Base-by-base conservation (phyloP, 2,329 filamentous ascomycete genomes). In the Colletotrichum gloeosporioides region DNA sequence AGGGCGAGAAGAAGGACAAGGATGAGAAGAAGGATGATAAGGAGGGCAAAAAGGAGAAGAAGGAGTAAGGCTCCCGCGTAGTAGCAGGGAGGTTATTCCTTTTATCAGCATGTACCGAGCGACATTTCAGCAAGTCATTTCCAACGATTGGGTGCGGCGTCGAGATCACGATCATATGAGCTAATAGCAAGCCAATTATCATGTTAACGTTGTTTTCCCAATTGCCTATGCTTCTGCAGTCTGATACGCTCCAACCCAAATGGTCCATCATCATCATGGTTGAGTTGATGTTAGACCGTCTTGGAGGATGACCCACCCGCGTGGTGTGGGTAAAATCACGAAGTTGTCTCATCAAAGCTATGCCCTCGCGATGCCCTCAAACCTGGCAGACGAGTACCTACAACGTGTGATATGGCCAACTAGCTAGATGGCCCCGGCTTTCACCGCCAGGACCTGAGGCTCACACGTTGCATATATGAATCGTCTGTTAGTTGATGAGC, bases 11-110 rank as follows among this genome's bases (percentile, higher is more conserved):
- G 7, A 36, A 72, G 15, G 36, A 80, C 27, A 79, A 80, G 44
- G 44, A 22, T 49, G 74, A 79, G 34, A 22, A 53, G 69, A 77
- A 74, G 59, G 73, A 69, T 9, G 39, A n/a, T 0, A 44, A 44
- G 39, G 39, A 78, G 8, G 74, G 79, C 36, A 25, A 53, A 69
- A 78, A 74, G 66, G 73, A 69, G 29, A 73, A 76, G 64, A 76
- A 74, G 59, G 64, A 76, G 44, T 76, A 22, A 64, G 16, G 3
- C 12, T 13, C 34, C 27, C 8, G 15, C 10, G 44, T 9, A 18
- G 13, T 15, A 18, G 5, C 36, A n/a, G 16, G 31, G 16, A n/a
- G 16, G 12, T 6, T 27, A 29, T 69, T 73, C 22, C 13, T 16
- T 65, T 65, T 64, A 18, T 64, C 22, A 25, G 10, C 39, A 55